phyloP scores from a whole-genome alignment of 2,329 filamentous ascomycete genomes.

The Fusarium sp. region DNA sequence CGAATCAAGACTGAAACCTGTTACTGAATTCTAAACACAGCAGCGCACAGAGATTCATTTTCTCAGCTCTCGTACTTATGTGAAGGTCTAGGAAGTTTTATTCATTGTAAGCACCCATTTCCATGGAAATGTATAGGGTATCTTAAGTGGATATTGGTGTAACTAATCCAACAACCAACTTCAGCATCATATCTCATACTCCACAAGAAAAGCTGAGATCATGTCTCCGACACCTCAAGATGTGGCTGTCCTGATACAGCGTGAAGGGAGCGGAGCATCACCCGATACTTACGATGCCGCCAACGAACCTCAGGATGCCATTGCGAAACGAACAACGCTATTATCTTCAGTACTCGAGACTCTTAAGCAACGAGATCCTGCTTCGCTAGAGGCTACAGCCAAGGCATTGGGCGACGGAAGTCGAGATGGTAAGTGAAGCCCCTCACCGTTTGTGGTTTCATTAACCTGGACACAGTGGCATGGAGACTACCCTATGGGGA shows the following conservation, averaged over 20 bases:
- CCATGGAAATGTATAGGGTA: background rate
- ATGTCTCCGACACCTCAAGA: constrained; percentile 52
- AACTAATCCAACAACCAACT: background rate
- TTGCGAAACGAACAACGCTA: constrained; percentile 43
- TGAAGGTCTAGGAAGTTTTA: background rate
- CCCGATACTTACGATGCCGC: constrained; percentile 46
- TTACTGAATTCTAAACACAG: too few relatives aligned
- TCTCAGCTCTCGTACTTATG: rapidly evolving
- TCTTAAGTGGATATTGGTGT: background rate
- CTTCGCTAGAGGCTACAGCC: constrained; percentile 58
- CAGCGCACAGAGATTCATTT: background rate
- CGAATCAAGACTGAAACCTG: background rate
- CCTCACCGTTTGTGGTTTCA: rapidly evolving
- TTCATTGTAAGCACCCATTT: background rate
- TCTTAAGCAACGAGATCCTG: constrained; percentile 52
- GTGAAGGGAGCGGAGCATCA: constrained; percentile 47
- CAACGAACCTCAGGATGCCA: constrained; percentile 38
- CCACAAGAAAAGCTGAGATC: background rate
- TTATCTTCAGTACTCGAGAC: constrained; percentile 55
- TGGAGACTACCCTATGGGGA: constrained; percentile 69
- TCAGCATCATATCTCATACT: background rate
- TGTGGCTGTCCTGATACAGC: constrained; percentile 52
- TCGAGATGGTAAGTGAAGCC: constrained; percentile 61
- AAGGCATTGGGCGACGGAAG: constrained; percentile 67
- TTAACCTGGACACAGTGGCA: constrained; percentile 54